Evolutionary conservation across 1,284 basidiomycete genomes (phyloP).

Genomic region (Trametes sp.): DNA sequence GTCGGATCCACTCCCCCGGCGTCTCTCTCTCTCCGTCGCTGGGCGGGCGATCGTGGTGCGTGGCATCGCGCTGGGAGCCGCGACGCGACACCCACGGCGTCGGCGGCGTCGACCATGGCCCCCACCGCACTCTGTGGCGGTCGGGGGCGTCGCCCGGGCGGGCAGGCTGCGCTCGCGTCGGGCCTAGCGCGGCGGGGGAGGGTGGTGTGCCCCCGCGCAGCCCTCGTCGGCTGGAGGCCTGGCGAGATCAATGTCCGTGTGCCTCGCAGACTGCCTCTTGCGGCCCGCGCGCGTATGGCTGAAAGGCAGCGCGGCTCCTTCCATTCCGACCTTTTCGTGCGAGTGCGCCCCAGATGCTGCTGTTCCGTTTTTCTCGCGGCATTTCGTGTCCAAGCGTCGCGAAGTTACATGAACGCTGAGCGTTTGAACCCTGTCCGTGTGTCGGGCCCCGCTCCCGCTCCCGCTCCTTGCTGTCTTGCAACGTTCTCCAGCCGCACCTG

Average conservation of each 20-base stretch:
- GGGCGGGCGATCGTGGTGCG: not conserved
- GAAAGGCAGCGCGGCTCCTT: constrained; percentile 21
- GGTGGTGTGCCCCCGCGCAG: too few species aligned
- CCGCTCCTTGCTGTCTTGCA: not conserved
- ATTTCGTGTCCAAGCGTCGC: constrained; percentile 3
- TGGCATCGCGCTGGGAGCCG: not conserved
- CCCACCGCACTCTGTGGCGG: not conserved
- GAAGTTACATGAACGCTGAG: not conserved
- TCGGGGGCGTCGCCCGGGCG: not conserved
- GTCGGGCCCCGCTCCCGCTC: constrained; percentile 2
- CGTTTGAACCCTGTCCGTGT: not conserved
- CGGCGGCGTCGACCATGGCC: constrained; percentile 1
- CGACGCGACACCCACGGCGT: not conserved
- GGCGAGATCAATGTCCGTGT: constrained; percentile 35
- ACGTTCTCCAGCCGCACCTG: not conserved
- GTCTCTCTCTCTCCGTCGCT: not conserved
- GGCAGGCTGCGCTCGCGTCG: not conserved
- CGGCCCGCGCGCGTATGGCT: constrained; percentile 10
- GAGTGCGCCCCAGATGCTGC: constrained; percentile 9
- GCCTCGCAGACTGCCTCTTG: constrained; percentile 40
- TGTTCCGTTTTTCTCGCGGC: constrained; percentile 23
- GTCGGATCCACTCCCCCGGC: constrained; percentile 2
- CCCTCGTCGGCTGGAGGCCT: constrained; percentile 7
- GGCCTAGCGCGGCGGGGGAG: constrained; percentile 9
- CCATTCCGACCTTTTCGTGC: constrained; percentile 31